Conservation (phyloP, 768 basidiomycete genomes). For the Mycena alexandri region DNA sequence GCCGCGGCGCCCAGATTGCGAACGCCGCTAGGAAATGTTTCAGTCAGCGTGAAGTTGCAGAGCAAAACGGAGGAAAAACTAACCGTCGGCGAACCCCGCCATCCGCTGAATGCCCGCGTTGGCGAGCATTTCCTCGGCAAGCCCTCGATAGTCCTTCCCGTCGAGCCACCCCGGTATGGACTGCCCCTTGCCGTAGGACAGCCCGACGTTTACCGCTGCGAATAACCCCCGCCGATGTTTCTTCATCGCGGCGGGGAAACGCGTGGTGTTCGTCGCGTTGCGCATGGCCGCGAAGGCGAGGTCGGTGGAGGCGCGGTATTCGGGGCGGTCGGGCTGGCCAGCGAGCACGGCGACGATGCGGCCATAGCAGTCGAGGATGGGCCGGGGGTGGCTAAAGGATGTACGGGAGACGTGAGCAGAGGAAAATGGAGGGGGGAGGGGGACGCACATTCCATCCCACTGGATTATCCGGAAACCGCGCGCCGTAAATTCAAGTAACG, state of each 20-base stretch:
- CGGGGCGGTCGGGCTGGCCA: neutral
- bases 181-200: no score
- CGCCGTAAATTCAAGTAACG: neutral
- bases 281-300: neutral
- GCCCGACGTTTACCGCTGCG: conserved; percentile 1
- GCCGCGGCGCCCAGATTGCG: neutral
- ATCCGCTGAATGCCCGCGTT: no score
- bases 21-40: no score
- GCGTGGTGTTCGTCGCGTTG: neutral
- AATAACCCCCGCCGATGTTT: conserved; percentile 11
- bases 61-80: neutral
- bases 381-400: no score
- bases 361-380: no score
- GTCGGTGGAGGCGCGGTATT: neutral
- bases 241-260: conserved; percentile 2
- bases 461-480: neutral
- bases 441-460: conserved; percentile 11
- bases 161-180: no score
- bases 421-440: neutral
- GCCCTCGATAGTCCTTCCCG: no score
- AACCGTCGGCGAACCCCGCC: conserved; percentile 1
- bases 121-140: no score
- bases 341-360: no score
- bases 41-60: neutral
- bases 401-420: no score